A percentile compares a stretch with the other conserved stretches of the same genome.
phyloP scores from a whole-genome alignment of 2,329 filamentous ascomycete species.

The Hypoxylon sp. region DNA sequence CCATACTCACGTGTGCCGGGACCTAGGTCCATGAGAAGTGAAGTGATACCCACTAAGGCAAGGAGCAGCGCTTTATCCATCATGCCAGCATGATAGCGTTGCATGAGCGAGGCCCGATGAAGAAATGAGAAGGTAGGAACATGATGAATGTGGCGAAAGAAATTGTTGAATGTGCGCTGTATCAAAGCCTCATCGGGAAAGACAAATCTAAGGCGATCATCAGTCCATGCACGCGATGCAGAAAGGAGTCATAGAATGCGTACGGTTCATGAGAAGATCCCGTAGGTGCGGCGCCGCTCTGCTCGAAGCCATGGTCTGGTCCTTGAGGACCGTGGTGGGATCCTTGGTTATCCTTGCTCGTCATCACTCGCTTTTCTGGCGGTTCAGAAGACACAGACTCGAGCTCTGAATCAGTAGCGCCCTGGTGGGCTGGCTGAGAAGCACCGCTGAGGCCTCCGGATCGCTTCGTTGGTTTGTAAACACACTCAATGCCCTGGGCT shows the following conservation, averaged over 20 bases:
- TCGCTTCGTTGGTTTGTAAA: constrained; percentile 62
- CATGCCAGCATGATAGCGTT: constrained; percentile 69
- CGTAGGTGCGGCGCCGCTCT: constrained; percentile 40
- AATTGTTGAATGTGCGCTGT: constrained; percentile 68
- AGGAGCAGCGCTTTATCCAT: constrained; percentile 69
- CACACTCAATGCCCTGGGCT: constrained; percentile 68
- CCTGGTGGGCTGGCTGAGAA: constrained; percentile 44
- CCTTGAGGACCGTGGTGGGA: constrained; percentile 54
- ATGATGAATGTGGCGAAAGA: constrained; percentile 72
- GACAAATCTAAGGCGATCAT: constrained; percentile 58
- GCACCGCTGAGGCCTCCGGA: constrained; percentile 49
- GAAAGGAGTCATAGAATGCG: constrained; percentile 41
- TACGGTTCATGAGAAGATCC: constrained; percentile 48
- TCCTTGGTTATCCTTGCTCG: constrained; percentile 52
- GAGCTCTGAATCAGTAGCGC: constrained; percentile 53
- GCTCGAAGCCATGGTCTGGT: constrained; percentile 48
- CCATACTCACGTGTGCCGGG: constrained; percentile 67
- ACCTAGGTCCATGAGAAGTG: constrained; percentile 69
- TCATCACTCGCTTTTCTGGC: constrained; percentile 54
- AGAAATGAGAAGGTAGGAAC: constrained; percentile 72
- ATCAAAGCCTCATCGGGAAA: constrained; percentile 64
- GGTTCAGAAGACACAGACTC: constrained; percentile 55
- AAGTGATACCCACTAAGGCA: constrained; percentile 69
- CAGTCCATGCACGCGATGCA: constrained; percentile 40
- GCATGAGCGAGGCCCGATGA: constrained; percentile 72